phyloP scores from a whole-genome alignment of 1,139 yeast genomes.

The Saccharomycopsis crataegensis region DNA sequence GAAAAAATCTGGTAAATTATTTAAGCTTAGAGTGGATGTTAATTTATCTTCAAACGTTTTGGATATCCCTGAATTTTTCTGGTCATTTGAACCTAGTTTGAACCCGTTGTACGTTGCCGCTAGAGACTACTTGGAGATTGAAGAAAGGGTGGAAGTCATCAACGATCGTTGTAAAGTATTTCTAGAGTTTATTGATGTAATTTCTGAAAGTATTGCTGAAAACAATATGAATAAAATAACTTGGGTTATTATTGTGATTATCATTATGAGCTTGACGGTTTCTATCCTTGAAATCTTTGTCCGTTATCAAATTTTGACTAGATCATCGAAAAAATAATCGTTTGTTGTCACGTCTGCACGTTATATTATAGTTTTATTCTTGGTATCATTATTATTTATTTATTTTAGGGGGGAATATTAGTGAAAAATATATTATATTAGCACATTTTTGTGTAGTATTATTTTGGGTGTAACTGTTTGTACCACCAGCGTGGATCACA shows the following conservation, averaged over 20 bases:
- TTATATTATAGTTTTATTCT: too few relatives aligned
- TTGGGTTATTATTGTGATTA: conserved; percentile 80
- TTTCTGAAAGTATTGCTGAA: conserved; percentile 92
- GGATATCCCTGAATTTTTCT: conserved; percentile 93
- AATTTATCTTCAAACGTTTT: conserved; percentile 83
- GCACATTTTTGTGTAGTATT: not conserved
- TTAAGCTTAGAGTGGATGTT: conserved; percentile 87
- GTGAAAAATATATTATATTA: not conserved
- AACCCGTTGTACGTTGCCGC: conserved; percentile 88
- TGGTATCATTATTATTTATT: not conserved
- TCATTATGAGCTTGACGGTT: conserved; percentile 70
- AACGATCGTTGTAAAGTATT: conserved; percentile 93
- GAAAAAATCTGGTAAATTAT: conserved; percentile 82
- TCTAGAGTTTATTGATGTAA: conserved; percentile 84
- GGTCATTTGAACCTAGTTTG: conserved; percentile 94
- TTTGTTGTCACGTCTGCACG: too few relatives aligned
- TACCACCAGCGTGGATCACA: too few relatives aligned
- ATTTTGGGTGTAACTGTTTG: not conserved
- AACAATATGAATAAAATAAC: conserved; percentile 86
- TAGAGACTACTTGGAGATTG: conserved; percentile 88
- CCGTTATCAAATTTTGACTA: conserved; percentile 42
- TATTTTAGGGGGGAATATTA: not conserved
- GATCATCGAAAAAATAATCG: too few relatives aligned
- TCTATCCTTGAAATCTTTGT: conserved; percentile 52
- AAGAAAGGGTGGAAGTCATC: conserved; percentile 85